These are phyloP conservation scores for Cercospora nicotianae DNA, from an alignment of 2,329 filamentous ascomycete species.

Conservation along the genomic window DNA sequence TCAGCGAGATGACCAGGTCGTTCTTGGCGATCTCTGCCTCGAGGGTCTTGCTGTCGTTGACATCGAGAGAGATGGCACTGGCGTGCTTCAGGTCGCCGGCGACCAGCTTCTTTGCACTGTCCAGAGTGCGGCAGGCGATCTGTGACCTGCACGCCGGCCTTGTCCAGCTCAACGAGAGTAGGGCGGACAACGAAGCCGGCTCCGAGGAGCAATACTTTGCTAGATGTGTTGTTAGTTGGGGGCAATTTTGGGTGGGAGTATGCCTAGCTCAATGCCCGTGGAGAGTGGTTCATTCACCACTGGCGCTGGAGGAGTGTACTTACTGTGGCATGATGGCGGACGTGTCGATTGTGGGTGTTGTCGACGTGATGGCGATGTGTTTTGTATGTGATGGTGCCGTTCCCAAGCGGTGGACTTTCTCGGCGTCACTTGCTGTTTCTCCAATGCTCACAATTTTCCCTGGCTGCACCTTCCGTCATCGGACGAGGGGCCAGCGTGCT, in stretches of 20 bases:
- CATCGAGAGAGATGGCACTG: constrained; percentile 78
- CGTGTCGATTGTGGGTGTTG: not conserved
- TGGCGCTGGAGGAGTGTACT: not conserved
- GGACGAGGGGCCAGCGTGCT: not conserved
- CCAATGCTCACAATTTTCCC: constrained; percentile 5
- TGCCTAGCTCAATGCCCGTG: not conserved
- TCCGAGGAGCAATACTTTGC: constrained; percentile 52
- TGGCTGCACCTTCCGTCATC: constrained; percentile 5
- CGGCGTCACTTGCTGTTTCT: constrained; percentile 4
- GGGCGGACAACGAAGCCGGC: constrained; percentile 58
- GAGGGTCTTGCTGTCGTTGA: constrained; percentile 71
- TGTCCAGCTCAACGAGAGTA: constrained; percentile 59
- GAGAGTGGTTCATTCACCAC: not conserved
- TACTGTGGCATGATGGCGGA: constrained; percentile 14
- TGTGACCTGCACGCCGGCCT: constrained; percentile 58
- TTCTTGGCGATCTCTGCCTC: constrained; percentile 78
- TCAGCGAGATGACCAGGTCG: constrained; percentile 58
- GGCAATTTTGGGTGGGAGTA: not conserved
- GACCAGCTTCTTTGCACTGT: constrained; percentile 72
- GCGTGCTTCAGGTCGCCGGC: constrained; percentile 68
- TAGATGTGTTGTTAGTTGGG: constrained; percentile 15
- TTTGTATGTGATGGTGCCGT: not conserved
- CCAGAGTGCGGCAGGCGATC: constrained; percentile 79
- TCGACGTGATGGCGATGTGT: not conserved
- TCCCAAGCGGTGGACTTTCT: not conserved